Conservation (phyloP, 805 yeast genomes). For the Candida morakotiae region DNA sequence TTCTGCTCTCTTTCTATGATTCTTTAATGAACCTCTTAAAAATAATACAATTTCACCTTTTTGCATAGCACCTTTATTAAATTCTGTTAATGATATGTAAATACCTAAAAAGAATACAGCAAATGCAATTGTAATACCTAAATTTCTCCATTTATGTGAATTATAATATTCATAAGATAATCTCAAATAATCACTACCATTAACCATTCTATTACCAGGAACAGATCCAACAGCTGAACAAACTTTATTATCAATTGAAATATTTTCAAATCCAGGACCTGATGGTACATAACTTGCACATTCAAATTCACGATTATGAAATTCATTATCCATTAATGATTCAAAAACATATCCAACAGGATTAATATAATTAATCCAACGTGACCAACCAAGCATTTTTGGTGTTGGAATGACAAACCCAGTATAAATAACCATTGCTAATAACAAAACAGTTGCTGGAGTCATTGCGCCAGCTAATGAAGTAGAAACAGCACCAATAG, state of each 20-base stretch:
- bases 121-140: slow-evolving; percentile 61
- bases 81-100: slow-evolving; percentile 32
- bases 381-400: slow-evolving; percentile 61
- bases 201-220: slow-evolving; percentile 49
- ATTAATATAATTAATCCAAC: slow-evolving; percentile 43
- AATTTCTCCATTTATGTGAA: slow-evolving; percentile 74
- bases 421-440: slow-evolving; percentile 55
- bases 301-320: slow-evolving; percentile 49
- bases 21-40: slow-evolving; percentile 25
- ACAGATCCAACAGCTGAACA: slow-evolving; percentile 61
- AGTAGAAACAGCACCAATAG: slow-evolving; percentile 40
- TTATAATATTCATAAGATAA: slow-evolving; percentile 48
- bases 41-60: slow-evolving; percentile 37
- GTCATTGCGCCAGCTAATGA: slow-evolving; percentile 41
- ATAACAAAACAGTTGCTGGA: slow-evolving; percentile 41
- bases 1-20: slow-evolving; percentile 19
- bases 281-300: slow-evolving; percentile 59
- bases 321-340: slow-evolving; percentile 61
- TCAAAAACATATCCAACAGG: slow-evolving; percentile 48
- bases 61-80: slow-evolving; percentile 41
- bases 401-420: slow-evolving; percentile 42
- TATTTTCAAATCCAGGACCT: slow-evolving; percentile 49
- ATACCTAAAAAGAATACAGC: slow-evolving; percentile 37
- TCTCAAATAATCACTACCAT: slow-evolving; percentile 56
- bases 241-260: slow-evolving; percentile 36